Base-by-base conservation (phyloP, 139 green algal genomes). In the Auxenochlorella pyrenoidosa region DNA sequence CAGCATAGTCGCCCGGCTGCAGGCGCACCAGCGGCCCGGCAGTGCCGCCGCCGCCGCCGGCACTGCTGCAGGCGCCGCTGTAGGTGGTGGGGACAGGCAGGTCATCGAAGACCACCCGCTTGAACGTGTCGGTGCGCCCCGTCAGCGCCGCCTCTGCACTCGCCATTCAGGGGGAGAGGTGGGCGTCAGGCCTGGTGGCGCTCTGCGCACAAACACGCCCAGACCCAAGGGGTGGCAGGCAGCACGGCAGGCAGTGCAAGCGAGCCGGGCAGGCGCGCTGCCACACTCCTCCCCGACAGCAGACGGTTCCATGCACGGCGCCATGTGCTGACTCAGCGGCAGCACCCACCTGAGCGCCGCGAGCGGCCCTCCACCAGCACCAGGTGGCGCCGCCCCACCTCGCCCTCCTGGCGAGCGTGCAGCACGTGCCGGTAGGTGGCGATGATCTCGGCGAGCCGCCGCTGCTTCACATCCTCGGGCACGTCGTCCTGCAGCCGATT, bases 351-450 rank as follows among this genome's bases (percentile, higher is more conserved):
- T 15, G 82, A 85, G 5, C 85, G 85, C 26, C 88, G 88, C 1
- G 94, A 91, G 18, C 79, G 65, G 0, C 95, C 95, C 81, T 98
- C 94, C 10, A 97, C 88, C 59, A 98, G 91, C 36, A 97, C 94
- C 83, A 94, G 78, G 66, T 86, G 82, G 6, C 43, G 43, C 3
- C 82, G 65, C 26, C 94, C 95, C 26, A 95, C 76, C 65, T 97
- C 92, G 8, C 71, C 73, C 34, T 40, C 19, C 36, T 79, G 90
- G 24, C 76, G 71, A 21, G 44, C 44, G 28, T 88, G n/a, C 63
- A 95, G 79, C 21, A 54, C 90, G 10, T 90, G 63, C n/a, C 92
- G 88, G 87, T 93, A 96, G 18, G 82, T 88, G 10, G 86, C 85
- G 40, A 98, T 96, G 10, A 95, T 63, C 77, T 97, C 95, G 40